These are phyloP conservation scores for Lophiostoma macrostomum DNA, from an alignment of 495 filamentous ascomycete genomes.

Conservation along the genomic window DNA sequence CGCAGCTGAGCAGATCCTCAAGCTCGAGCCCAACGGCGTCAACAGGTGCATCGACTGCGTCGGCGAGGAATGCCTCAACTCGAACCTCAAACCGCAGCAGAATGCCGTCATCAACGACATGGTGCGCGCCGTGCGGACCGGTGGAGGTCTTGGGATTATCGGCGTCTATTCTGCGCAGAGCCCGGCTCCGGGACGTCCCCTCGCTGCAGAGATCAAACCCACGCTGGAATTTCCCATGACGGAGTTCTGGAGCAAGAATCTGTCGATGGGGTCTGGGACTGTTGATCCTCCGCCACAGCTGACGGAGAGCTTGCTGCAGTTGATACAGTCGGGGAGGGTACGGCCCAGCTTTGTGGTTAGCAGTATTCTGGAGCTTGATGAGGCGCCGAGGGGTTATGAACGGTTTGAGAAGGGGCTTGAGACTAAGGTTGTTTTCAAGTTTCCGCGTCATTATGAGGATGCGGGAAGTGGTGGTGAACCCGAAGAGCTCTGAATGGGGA, in stretches of 20 bases:
- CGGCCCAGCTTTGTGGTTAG: constrained; percentile 5
- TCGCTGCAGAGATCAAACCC: neutral
- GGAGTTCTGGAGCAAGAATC: neutral
- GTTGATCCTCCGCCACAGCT: neutral
- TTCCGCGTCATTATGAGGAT: too few species aligned
- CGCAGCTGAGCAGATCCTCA: constrained; percentile 44
- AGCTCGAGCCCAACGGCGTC: constrained; percentile 40
- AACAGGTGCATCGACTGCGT: constrained; percentile 37
- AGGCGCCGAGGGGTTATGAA: neutral
- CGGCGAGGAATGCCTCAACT: constrained; percentile 4
- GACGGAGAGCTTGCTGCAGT: neutral
- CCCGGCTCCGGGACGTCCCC: neutral
- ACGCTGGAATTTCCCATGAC: constrained; percentile 2
- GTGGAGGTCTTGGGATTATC: neutral
- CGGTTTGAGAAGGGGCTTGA: neutral
- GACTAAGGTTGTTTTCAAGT: constrained; percentile 2
- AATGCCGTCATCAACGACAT: neutral
- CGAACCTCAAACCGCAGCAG: constrained; percentile 3
- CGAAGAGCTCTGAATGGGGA: too few species aligned
- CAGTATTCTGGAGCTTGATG: neutral
- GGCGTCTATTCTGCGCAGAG: neutral
- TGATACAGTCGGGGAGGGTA: neutral
- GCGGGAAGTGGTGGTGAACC: too few species aligned
- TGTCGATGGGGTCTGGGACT: neutral
- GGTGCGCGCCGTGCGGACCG: neutral